Conservation (phyloP, 2,329 filamentous ascomycete species). For the Pseudogymnoascus sp. region DNA sequence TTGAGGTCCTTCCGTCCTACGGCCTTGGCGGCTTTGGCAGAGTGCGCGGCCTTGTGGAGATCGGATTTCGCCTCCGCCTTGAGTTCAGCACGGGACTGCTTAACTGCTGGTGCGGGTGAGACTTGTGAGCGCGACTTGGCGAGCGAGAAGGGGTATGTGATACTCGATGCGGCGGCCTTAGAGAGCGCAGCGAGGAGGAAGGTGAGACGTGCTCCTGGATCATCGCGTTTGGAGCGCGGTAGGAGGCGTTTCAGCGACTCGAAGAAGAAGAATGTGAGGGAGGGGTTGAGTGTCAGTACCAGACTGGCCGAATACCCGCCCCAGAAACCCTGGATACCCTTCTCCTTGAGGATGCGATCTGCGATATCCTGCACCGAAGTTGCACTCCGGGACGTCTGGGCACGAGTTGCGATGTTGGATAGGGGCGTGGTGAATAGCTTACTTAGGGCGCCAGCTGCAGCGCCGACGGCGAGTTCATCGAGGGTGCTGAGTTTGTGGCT, state of each 20-base stretch:
- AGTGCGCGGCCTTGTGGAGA: conserved; percentile 27
- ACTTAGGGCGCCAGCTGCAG: conserved; percentile 66
- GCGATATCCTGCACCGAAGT: conserved; percentile 49
- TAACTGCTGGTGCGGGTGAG: conserved; percentile 33
- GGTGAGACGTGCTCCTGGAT: conserved; percentile 46
- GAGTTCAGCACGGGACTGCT: conserved; percentile 25
- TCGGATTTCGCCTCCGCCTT: conserved; percentile 20
- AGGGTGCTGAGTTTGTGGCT: conserved; percentile 34
- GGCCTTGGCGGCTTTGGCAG: conserved; percentile 24
- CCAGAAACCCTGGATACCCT: conserved; percentile 73
- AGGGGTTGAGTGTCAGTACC: conserved; percentile 76
- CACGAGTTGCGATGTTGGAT: conserved; percentile 72
- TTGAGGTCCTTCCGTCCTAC: conserved; percentile 17
- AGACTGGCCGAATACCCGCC: conserved; percentile 77
- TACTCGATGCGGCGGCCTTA: conserved; percentile 66
- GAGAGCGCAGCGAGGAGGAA: conserved; percentile 68
- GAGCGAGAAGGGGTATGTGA: conserved; percentile 81
- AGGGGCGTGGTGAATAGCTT: conserved; percentile 74
- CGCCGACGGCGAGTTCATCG: conserved; percentile 69
- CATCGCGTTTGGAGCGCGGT: conserved; percentile 42
- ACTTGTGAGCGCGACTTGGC: conserved; percentile 76
- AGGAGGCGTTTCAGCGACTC: conserved; percentile 61
- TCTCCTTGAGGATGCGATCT: conserved; percentile 56
- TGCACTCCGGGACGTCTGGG: conserved; percentile 54
- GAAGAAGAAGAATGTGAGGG: conserved; percentile 78